Base-by-base conservation (phyloP, 2,329 filamentous ascomycete genomes). In the Coleophoma eucalyptorum region DNA sequence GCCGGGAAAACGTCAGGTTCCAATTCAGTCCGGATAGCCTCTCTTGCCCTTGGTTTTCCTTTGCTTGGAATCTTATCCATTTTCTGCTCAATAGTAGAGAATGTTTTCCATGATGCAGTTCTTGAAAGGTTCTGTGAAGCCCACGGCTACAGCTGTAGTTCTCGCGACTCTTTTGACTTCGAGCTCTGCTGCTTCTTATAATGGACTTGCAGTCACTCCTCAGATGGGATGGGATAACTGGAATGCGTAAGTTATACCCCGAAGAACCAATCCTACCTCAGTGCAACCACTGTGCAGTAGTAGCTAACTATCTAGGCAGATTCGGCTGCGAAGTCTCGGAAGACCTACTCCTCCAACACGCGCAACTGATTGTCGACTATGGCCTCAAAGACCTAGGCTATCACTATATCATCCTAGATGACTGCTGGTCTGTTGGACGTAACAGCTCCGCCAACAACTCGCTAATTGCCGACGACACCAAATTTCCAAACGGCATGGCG, bases 321-420 rank as follows among this genome's bases (percentile, higher is more conserved):
- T 77, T 76, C 54, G 65, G 65, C 21, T 80, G 77, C 62, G 65
- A 77, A 49, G 77, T 81, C 49, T 72, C 71, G 48, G 74, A 80
- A 58, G 64, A 65, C 3, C 67, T 74, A n/a, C 74, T 82, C 55
- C 54, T 78, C 7, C 66, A 68, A 21, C 71, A 74, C 0, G 77
- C 75, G 1, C 58, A 76, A 38, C 65, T 72, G 33, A 68, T 81
- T 35, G 68, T 80, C 18, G 66, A 72, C 8, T 68, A 75, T 3
- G 79, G 75, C 3, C 69, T 80, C 12, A 72, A 73, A 60, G 75
- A 78, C 38, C 68, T 73, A 3, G 80, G 80, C 2, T 83, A 83
- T 59, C 65, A 75, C 18, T 82, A 84, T 49, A 74, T 84, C 50
- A 80, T 63, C 35, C 65, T 80, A 1, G 77, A 80, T 55, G 77